These are phyloP conservation scores for Eimeria praecox DNA, from an alignment of 169 alveolate genomes.

Conservation along the genomic window DNA sequence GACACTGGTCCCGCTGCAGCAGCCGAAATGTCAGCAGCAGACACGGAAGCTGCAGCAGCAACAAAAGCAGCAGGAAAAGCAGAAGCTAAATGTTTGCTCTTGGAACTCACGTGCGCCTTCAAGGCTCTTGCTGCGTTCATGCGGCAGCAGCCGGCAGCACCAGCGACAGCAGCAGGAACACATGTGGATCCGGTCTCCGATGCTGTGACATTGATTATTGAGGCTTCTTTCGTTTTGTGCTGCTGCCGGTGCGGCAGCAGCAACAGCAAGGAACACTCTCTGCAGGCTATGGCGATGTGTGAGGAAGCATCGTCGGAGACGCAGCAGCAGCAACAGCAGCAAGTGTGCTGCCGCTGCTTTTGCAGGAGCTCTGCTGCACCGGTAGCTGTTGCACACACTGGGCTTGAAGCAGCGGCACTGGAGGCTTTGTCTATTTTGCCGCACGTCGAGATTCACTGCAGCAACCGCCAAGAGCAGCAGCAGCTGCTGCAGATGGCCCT, in stretches of 20 bases:
- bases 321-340: constrained; percentile 32
- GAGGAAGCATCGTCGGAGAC: constrained; percentile 13
- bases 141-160: constrained; percentile 61
- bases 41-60: not conserved
- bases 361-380: not conserved
- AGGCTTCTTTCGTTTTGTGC: not conserved
- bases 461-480: constrained; percentile 42
- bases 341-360: constrained; percentile 53
- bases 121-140: constrained; percentile 55
- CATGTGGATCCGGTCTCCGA: not conserved
- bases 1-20: not conserved
- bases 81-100: not conserved
- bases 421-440: constrained; percentile 60
- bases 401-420: constrained; percentile 56
- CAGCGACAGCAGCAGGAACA: not conserved
- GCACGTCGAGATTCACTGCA: constrained; percentile 4
- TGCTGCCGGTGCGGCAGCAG: constrained; percentile 56
- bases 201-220: not conserved
- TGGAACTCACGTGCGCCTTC: constrained; percentile 45
- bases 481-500: constrained; percentile 26
- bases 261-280: not conserved
- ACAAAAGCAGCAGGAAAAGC: not conserved
- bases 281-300: not conserved
- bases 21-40: constrained; percentile 39
- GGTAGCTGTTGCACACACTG: constrained; percentile 6